A percentile compares a stretch with the other conserved stretches of the same genome.
These are phyloP conservation scores for Eutrema japonicum DNA, from an alignment of 345 rosid species.

Conservation along the genomic window DNA sequence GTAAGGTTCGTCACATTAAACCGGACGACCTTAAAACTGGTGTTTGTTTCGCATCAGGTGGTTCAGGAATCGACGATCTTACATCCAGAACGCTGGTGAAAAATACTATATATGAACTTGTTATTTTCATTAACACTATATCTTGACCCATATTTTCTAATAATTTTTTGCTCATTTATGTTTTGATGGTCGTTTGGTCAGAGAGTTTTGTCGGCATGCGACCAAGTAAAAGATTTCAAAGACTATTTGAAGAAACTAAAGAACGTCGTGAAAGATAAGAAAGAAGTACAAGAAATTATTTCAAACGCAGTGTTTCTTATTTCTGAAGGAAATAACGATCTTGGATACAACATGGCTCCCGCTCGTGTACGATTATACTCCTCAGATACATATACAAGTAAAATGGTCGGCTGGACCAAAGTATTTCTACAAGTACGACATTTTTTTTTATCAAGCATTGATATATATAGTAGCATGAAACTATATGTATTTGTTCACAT, in stretches of 20 bases:
- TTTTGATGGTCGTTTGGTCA: constrained; percentile 25
- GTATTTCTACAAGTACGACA: constrained; percentile 49
- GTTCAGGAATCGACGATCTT: constrained; percentile 64
- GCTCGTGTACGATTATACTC: constrained; percentile 40
- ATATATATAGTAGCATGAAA: constrained; percentile 11
- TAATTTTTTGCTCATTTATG: background rate
- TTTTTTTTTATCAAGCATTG: background rate
- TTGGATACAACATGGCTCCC: constrained; percentile 49
- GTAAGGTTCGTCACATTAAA: constrained; percentile 45
- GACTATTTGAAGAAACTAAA: constrained; percentile 50
- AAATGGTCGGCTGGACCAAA: constrained; percentile 43
- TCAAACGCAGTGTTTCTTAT: constrained; percentile 49
- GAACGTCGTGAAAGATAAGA: constrained; percentile 44
- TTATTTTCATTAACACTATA: background rate
- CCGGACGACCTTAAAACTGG: constrained; percentile 60
- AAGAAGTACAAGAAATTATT: constrained; percentile 44
- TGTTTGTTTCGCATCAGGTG: constrained; percentile 77
- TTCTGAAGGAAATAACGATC: constrained; percentile 61
- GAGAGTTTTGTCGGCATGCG: constrained; percentile 52
- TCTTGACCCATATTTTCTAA: background rate
- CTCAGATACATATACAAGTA: constrained; percentile 52
- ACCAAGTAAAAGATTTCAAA: constrained; percentile 55
- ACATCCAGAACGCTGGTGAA: constrained; percentile 49
- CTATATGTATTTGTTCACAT: constrained; percentile 1
- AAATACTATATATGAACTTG: background rate